Conservation (phyloP, 805 yeast species). For the Yamadazyma insecticola region DNA sequence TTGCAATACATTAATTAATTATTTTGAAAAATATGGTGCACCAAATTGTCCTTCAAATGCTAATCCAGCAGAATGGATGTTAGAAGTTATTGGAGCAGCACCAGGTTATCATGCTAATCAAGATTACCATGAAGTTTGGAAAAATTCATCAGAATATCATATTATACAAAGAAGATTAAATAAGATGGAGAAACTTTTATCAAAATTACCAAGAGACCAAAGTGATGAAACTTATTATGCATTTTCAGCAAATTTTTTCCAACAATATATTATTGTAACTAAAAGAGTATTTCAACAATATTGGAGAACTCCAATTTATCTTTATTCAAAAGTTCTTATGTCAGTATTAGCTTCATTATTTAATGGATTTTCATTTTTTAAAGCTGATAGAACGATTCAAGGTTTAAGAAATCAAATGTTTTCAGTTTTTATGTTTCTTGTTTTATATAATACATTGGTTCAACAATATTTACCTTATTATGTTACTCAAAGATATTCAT, state of each 20-base stretch:
- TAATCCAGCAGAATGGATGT: slow-evolving; percentile 74
- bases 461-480: slow-evolving; percentile 45
- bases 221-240: slow-evolving; percentile 23
- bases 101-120: slow-evolving; percentile 72
- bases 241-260: slow-evolving; percentile 26
- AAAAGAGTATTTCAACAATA: slow-evolving; percentile 21
- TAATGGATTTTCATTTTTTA: slow-evolving; percentile 69
- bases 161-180: slow-evolving; percentile 58
- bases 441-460: slow-evolving; percentile 36
- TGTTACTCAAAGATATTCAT: slow-evolving; percentile 37
- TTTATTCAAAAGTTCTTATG: slow-evolving; percentile 57
- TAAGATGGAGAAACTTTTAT: slow-evolving; percentile 53
- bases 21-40: slow-evolving; percentile 73
- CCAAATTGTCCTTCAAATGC: slow-evolving; percentile 34
- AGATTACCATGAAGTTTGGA: slow-evolving; percentile 77
- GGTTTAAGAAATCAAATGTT: slow-evolving; percentile 64
- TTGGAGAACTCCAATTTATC: slow-evolving; percentile 61
- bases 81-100: slow-evolving; percentile 79
- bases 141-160: slow-evolving; percentile 56
- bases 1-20: slow-evolving; percentile 52
- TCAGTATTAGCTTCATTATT: slow-evolving; percentile 53
- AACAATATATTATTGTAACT: slow-evolving; percentile 29
- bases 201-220: slow-evolving; percentile 18
- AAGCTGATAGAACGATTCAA: slow-evolving; percentile 53
- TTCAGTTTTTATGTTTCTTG: slow-evolving; percentile 42